Base-by-base conservation (phyloP, 148 eudicot genomes). In the Silene conica region DNA sequence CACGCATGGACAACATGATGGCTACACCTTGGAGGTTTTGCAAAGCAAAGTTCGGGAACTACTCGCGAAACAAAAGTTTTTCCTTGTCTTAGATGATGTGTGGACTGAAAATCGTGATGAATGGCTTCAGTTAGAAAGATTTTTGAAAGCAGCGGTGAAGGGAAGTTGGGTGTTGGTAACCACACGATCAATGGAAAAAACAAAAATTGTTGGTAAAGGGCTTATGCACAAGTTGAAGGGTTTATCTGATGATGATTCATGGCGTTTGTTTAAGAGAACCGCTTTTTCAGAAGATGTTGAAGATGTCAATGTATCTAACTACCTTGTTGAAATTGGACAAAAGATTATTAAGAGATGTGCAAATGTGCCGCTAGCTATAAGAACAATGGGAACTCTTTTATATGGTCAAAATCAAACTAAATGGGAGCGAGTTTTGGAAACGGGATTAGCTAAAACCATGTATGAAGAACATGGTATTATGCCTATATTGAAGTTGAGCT, bases 101-200 rank as follows among this genome's bases (percentile, higher is more conserved):
- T 74, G 77, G 77, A 74, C 22, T 28, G 77, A 74, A 3, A 31
- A 50, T 18, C 12, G 10, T 1, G 10, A 21, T 20, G 6, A 50
- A 21, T 74, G 77, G 77, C 38, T 5, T 6, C 11, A 74, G 41
- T n/a, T 74, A 6, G 13, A 9, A 28, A 15, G 11, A 0, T 25
- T 48, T 46, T 26, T 74, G 62, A 26, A 13, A 3, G 61, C 8
- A 14, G 70, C 10, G 16, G 16, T 2, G 0, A 9, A 20, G 15
- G 70, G 61, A 26, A 74, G 77, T 63, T 10, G 58, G 31, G 28
- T 79, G 0, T 0, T 73, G 15, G 74, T 79, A 16, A 79, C 81
- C 3, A 67, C 81, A 20, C 77, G 77, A 0, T 67, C 67, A 6
- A 52, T 3, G 9, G 16, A 12, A 8, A 64, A 56, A 4, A 77